phyloP scores from a whole-genome alignment of 495 filamentous ascomycete genomes.

The Trichoderma orchidacearum region DNA sequence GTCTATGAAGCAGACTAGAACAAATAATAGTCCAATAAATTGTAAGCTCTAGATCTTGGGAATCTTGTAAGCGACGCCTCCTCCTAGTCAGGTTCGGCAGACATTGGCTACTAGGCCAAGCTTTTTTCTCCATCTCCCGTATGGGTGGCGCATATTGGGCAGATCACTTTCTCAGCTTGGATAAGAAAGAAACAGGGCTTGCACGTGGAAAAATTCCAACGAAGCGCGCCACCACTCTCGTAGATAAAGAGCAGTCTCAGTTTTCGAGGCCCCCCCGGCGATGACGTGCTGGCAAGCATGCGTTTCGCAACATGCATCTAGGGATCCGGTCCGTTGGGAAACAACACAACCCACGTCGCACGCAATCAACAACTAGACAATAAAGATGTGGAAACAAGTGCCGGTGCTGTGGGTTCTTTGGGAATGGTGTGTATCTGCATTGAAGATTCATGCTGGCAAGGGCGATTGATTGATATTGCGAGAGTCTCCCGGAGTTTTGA shows the following conservation, averaged over 20 bases:
- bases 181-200: too few relatives aligned
- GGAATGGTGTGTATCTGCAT: neutral
- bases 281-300: conserved; percentile 3
- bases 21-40: too few relatives aligned
- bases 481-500: neutral
- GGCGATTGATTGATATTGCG: neutral
- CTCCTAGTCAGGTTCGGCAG: too few relatives aligned
- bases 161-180: too few relatives aligned
- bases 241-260: neutral
- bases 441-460: neutral
- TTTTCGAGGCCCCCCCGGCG: neutral
- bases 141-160: too few relatives aligned
- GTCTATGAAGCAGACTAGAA: too few relatives aligned
- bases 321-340: neutral
- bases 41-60: too few relatives aligned
- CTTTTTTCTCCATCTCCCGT: too few relatives aligned
- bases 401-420: neutral
- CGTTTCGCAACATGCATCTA: neutral
- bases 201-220: too few relatives aligned
- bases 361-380: neutral
- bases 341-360: neutral
- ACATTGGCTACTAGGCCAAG: too few relatives aligned
- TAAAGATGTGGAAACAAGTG: neutral
- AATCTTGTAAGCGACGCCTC: too few relatives aligned
- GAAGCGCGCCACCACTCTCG: too few relatives aligned